phyloP scores from a whole-genome alignment of 805 yeast species.

The Maudiozyma saulgeensis region DNA sequence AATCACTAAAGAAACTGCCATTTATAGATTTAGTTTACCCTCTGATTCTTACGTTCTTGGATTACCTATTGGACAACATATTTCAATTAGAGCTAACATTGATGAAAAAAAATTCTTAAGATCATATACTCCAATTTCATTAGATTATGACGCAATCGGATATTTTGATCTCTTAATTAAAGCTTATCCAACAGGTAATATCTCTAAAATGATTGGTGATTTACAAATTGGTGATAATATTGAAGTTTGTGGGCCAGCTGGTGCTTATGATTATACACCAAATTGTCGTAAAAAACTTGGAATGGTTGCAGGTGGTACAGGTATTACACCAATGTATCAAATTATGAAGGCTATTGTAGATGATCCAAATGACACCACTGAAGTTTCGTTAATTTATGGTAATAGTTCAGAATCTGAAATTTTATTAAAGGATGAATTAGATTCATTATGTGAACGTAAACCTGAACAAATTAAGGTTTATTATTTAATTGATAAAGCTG shows the following conservation, averaged over 20 bases:
- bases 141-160: conserved; percentile 64
- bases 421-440: conserved; percentile 70
- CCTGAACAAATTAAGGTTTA: conserved; percentile 54
- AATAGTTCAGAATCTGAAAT: conserved; percentile 74
- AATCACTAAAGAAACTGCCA: conserved; percentile 69
- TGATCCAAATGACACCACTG: conserved; percentile 72
- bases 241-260: conserved; percentile 83
- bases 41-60: conserved; percentile 66
- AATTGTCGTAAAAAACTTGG: conserved; percentile 65
- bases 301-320: conserved; percentile 97
- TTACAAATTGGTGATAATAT: conserved; percentile 72
- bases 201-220: conserved; percentile 63
- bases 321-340: conserved; percentile 94
- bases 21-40: conserved; percentile 79
- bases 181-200: conserved; percentile 76
- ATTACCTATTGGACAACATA: conserved; percentile 90
- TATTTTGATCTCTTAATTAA: conserved; percentile 79
- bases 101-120: conserved; percentile 74
- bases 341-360: conserved; percentile 70
- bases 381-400: conserved; percentile 68
- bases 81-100: conserved; percentile 65
- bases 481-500: conserved; percentile 37
- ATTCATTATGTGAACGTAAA: conserved; percentile 46
- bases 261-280: conserved; percentile 73
- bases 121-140: conserved; percentile 84